These are phyloP conservation scores for Pugionium dolabratum DNA, from an alignment of 345 rosid genomes.

Conservation along the genomic window DNA sequence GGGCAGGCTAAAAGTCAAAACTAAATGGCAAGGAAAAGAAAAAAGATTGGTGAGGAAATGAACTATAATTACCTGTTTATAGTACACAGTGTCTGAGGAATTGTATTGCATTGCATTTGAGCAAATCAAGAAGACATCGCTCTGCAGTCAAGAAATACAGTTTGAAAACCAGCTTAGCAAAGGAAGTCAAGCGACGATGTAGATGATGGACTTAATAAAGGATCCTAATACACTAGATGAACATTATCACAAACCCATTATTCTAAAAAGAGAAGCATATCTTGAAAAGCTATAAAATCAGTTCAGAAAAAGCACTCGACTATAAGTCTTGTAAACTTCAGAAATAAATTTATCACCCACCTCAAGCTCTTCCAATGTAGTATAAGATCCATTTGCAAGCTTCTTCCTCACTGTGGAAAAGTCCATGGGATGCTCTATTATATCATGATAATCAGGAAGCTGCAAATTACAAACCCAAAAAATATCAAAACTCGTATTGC, in stretches of 20 bases:
- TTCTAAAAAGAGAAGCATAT: constrained; percentile 14
- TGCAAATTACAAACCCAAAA: constrained; percentile 37
- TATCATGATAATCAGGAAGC: constrained; percentile 88
- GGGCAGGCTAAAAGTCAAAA: neutral
- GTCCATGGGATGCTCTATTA: constrained; percentile 85
- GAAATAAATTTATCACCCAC: constrained; percentile 43
- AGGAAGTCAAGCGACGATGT: neutral
- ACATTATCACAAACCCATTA: too few relatives aligned
- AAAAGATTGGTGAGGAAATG: constrained; percentile 17
- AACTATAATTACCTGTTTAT: constrained; percentile 58
- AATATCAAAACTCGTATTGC: constrained; percentile 10
- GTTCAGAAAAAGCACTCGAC: neutral
- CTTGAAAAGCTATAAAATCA: neutral
- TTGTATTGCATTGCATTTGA: constrained; percentile 87
- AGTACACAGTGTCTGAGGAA: constrained; percentile 69
- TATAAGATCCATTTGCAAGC: constrained; percentile 68
- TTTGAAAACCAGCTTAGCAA: constrained; percentile 52
- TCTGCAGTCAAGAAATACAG: constrained; percentile 54
- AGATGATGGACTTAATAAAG: neutral
- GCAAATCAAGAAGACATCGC: constrained; percentile 72
- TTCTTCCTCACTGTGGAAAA: constrained; percentile 79
- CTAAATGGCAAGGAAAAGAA: neutral
- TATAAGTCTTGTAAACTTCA: constrained; percentile 3
- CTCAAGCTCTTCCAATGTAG: constrained; percentile 71
- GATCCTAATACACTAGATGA: neutral